These are phyloP conservation scores for Polygonum aviculare DNA, from an alignment of 148 eudicot species.

Conservation along the genomic window DNA sequence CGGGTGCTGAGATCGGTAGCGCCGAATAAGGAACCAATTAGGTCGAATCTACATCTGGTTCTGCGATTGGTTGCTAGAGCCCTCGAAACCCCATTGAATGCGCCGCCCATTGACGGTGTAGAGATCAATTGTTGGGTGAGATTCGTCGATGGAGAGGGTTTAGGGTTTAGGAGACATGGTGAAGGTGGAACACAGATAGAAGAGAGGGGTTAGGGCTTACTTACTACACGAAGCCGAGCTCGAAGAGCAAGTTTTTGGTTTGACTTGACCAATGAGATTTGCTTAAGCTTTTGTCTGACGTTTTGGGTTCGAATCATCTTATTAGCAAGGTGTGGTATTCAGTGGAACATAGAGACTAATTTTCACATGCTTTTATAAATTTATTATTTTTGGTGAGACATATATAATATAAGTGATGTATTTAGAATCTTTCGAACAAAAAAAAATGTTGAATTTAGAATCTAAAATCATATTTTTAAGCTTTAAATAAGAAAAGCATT, in stretches of 20 bases:
- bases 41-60: constrained; percentile 3
- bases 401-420: no score
- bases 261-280: no score
- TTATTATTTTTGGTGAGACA: no score
- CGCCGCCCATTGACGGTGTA: background rate
- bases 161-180: constrained; percentile 23
- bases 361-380: no score
- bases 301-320: no score
- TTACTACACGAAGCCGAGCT: background rate
- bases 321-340: no score
- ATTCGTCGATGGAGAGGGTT: constrained; percentile 11
- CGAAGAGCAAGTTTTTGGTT: background rate
- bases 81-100: constrained; percentile 33
- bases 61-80: constrained; percentile 18
- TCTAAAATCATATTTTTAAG: no score
- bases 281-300: no score
- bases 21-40: constrained; percentile 9
- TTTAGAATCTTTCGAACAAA: no score
- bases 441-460: no score
- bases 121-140: background rate
- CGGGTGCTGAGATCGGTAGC: constrained; percentile 9
- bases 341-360: no score
- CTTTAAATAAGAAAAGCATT: no score
- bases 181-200: background rate
- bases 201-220: background rate